Base-by-base conservation (phyloP, 768 basidiomycete species). In the Dioszegia aurantiaca region DNA sequence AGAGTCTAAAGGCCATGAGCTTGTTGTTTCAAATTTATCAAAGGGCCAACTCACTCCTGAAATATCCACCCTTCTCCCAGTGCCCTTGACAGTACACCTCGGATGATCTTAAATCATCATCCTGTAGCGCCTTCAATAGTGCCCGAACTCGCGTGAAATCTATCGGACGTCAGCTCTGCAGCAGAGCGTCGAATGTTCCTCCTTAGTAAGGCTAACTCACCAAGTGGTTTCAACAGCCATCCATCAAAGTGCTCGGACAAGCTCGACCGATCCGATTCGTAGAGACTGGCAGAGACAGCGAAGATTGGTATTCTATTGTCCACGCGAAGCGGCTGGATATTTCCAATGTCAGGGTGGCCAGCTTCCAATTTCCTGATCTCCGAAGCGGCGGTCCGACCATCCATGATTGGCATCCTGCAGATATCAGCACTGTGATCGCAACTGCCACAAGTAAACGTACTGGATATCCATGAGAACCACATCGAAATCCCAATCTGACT, bases 391-490 rank as follows among this genome's bases (percentile, higher is more conserved):
- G 86, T 83, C 56, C 84, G 83, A 11, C 89, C 88, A 63, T 88
- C 82, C 45, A 89, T 78, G 53, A 90, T 85, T 0, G 88, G 88
- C 87, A 88, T 89, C 70, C 86, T 88, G 19, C 23, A 2, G 8
- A 27, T 14, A 19, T 57, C 23, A 59, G 56, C 56, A 23, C 43
- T 30, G 24, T 17, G 55, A 19, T 16, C 24, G 23, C 16, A 9
- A 19, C 19, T 12, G 12, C 6, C 14, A 14, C 3, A n/a, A 21
- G 1, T 56, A 17, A 36, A 79, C 85, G 60, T 62, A 87, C 86
- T 87, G 87, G 11, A 90, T 83, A 71, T 90, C 88, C 89, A 90
- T 92, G 44, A 92, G 78, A 16, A 90, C 79, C 56, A 81, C 81
- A 68, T 92, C 88, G 65, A 87, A 87, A 3, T 81, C 78, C 37